Conservation (phyloP, 495 filamentous ascomycete genomes). For the Xylaria grammica region DNA sequence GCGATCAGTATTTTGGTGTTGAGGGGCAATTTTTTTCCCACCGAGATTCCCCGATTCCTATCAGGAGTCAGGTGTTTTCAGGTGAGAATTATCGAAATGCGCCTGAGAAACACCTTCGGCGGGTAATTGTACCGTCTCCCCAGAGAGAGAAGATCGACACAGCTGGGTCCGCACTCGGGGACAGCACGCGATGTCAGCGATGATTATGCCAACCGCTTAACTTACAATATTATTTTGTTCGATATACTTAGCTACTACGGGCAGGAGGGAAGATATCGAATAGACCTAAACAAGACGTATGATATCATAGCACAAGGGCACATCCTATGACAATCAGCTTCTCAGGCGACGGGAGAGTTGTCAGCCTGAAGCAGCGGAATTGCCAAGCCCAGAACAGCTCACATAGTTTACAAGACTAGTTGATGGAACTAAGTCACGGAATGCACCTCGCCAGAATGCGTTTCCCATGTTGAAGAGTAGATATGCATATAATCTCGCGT, state of each 20-base stretch:
- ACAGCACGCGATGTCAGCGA: not conserved
- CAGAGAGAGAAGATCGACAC: conserved; percentile 18
- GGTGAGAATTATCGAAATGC: conserved; percentile 2
- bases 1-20: conserved; percentile 17
- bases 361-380: conserved; percentile 17
- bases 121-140: not conserved
- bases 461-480: not conserved
- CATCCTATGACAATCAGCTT: not conserved
- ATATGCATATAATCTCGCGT: not conserved
- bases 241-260: not conserved
- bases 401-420: not conserved
- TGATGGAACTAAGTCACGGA: not conserved
- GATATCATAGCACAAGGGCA: conserved; percentile 4
- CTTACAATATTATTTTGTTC: not conserved
- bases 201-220: not conserved
- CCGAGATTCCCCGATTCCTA: conserved; percentile 14
- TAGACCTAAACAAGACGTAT: not conserved
- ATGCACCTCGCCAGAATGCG: not conserved
- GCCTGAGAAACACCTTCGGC: not conserved
- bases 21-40: not conserved
- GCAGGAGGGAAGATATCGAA: not conserved
- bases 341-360: conserved; percentile 12
- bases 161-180: conserved; percentile 7
- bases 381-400: not conserved
- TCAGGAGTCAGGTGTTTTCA: conserved; percentile 4